Conservation (phyloP, 352 stramenopile species). For the Hyaloperonospora brassicae region DNA sequence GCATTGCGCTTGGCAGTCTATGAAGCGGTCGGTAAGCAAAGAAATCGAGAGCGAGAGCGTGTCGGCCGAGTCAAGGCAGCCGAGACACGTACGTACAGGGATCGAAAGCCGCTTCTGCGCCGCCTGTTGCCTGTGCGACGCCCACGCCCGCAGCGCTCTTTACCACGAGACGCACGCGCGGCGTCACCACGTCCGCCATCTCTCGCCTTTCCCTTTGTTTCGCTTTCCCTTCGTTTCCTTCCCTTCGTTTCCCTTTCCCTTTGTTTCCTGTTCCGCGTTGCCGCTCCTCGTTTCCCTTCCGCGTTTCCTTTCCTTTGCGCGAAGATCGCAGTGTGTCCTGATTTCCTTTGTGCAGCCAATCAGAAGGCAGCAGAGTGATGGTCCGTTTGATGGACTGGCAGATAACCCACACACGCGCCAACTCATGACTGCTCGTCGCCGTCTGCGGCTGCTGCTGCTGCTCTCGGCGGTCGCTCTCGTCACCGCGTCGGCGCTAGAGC, state of each 20-base stretch:
- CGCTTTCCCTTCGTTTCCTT: too few relatives aligned
- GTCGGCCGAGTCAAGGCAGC: background rate
- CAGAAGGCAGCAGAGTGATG: constrained; percentile 4
- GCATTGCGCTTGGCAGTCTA: constrained; percentile 56
- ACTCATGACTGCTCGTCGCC: background rate
- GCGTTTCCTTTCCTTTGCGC: too few relatives aligned
- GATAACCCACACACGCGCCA: background rate
- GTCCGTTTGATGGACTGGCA: constrained; percentile 12
- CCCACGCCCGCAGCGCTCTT: constrained; percentile 24
- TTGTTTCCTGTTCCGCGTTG: too few relatives aligned
- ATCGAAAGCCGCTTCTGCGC: constrained; percentile 14
- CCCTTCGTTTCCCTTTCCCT: too few relatives aligned
- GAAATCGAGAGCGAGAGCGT: background rate
- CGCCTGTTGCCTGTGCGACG: constrained; percentile 7
- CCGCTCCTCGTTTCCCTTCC: too few relatives aligned
- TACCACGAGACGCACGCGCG: constrained; percentile 38
- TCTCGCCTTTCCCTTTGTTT: too few relatives aligned
- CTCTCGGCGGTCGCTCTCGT: background rate
- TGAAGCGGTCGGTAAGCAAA: background rate
- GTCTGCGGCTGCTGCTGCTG: constrained; percentile 3
- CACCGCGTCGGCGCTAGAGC: constrained; percentile 12
- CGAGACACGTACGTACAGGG: constrained; percentile 21
- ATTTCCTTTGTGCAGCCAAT: constrained; percentile 27
- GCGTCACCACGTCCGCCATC: constrained; percentile 25
- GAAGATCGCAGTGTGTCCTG: constrained; percentile 19